Conservation (phyloP, 2,329 filamentous ascomycete genomes). For the Microsporum ferrugineum region DNA sequence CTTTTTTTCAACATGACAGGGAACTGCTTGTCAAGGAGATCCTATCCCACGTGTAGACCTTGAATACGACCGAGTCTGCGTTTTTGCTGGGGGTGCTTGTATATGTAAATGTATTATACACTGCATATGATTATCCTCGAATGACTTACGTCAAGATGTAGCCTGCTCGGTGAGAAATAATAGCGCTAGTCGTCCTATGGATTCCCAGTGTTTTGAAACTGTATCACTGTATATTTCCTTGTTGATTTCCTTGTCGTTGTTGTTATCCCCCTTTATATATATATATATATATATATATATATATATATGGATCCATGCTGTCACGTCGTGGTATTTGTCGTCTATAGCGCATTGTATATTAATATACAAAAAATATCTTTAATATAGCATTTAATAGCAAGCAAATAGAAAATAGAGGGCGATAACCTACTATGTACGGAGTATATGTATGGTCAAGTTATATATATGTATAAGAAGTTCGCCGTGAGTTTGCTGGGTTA, state of each 20-base stretch:
- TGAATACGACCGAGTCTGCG: background rate
- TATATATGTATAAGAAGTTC: background rate
- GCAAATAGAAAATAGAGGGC: too few relatives aligned
- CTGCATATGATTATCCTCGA: background rate
- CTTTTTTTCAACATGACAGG: background rate
- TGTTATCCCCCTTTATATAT: too few relatives aligned
- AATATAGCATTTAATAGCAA: too few relatives aligned
- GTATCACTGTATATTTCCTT: constrained; percentile 1
- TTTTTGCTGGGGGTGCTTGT: background rate
- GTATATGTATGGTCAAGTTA: background rate
- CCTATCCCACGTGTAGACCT: constrained; percentile 5
- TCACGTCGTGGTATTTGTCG: too few relatives aligned
- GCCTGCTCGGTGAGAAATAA: background rate
- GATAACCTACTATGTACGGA: too few relatives aligned
- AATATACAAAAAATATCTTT: too few relatives aligned
- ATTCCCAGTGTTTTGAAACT: background rate
- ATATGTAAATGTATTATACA: background rate
- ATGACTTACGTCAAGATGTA: background rate
- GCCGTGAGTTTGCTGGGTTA: background rate
- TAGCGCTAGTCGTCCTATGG: constrained; percentile 1
- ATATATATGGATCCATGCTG: too few relatives aligned
- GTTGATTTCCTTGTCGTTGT: background rate
- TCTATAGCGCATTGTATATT: too few relatives aligned
- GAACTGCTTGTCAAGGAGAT: background rate
- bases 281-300: too few relatives aligned